Conservation (phyloP, 2,329 filamentous ascomycete species). For the Penicillium concentricum region DNA sequence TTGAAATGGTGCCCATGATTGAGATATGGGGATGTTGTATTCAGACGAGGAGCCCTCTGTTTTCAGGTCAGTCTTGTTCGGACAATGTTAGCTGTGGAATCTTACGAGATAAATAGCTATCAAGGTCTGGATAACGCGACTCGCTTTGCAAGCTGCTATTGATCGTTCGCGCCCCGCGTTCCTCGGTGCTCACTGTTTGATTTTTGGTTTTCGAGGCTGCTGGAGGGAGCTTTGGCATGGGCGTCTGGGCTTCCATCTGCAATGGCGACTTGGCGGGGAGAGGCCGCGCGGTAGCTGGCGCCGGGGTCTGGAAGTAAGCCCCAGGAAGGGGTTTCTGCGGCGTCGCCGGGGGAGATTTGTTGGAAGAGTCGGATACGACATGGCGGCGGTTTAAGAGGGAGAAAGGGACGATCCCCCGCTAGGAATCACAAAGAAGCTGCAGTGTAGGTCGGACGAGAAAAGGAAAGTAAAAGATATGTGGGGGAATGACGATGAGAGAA, state of each 20-base stretch:
- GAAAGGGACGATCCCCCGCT: conserved; percentile 22
- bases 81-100: conserved; percentile 20
- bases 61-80: conserved; percentile 1
- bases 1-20: conserved; percentile 85
- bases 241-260: conserved; percentile 23
- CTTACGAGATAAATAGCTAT: conserved; percentile 85
- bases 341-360: conserved; percentile 32
- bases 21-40: conserved; percentile 71
- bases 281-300: conserved; percentile 17
- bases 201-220: conserved; percentile 45
- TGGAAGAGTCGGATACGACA: conserved; percentile 43
- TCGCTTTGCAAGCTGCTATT: conserved; percentile 76
- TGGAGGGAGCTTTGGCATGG: conserved; percentile 37
- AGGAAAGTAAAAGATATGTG: conserved; percentile 7
- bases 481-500: conserved; percentile 5
- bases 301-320: conserved; percentile 43
- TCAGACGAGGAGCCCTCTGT: conserved; percentile 86
- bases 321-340: conserved; percentile 43
- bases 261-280: neutral
- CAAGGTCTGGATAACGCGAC: conserved; percentile 80
- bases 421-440: conserved; percentile 14
- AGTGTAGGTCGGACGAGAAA: conserved; percentile 7
- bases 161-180: conserved; percentile 78
- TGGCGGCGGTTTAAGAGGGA: conserved; percentile 26
- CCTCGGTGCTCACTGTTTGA: conserved; percentile 64